Evolutionary conservation across 2,329 filamentous ascomycete species (phyloP), one percentile per base, ranked within the genome.

Genomic region (Fusarium chlamydosporum): DNA sequence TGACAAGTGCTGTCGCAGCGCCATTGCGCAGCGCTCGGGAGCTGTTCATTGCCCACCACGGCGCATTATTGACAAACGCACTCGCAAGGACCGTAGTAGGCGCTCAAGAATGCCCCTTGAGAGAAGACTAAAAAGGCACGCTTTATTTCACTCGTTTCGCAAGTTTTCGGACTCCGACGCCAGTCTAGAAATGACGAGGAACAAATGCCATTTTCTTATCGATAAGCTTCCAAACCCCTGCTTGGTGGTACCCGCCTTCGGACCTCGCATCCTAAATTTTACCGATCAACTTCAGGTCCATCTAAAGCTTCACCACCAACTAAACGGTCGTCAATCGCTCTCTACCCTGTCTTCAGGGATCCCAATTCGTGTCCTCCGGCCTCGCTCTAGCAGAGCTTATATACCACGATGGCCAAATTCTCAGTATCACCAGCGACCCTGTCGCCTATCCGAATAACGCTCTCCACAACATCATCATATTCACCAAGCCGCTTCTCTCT

Each of bases 381-480:
- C 52, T 69, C 29, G 41, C 46, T 56, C 37, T 13, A 51, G 47
- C 6, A 60, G 47, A 27, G 37, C 15, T 27, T 34, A 34, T 20
- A 18, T 15, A n/a, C 47, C 59, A 67, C 33, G 43, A 79, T 79
- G 78, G 74, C 62, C 48, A 79, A 72, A 46, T 61, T 76, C 62
- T 67, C 75, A 31, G 37, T 71, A 63, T 71, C 74, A 26, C 71
- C 73, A 52, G 57, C 70, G 62, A 71, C 74, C 54, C 70, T 76
- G 53, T 68, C 76, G 67, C 75, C 78, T n/a, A 70, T 72, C 34
- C 70, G 76, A 53, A 68, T 72, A 60, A 68, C 62, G 70, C 76
- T 78, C 60, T 59, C 73, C 59, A 59, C 73, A 56, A 67, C 68
- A 33, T 68, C 65, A 45, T 67, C 74, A 64, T 65, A 70, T 51